Evolutionary conservation across 148 eudicot species (phyloP).

Genomic region (Fagopyrum esculentum): DNA sequence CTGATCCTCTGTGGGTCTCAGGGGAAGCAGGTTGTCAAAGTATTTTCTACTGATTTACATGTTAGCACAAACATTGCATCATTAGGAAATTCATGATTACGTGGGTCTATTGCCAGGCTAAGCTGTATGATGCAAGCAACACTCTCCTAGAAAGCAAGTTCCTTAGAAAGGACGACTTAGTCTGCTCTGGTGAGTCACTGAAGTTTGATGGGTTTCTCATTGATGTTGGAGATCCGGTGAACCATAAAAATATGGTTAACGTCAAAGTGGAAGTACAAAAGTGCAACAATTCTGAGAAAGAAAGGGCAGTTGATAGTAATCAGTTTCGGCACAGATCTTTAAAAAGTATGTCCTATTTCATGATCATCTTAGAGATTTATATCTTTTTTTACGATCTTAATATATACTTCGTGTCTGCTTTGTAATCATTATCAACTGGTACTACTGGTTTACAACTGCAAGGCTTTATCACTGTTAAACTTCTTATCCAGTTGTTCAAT

Average conservation of each 20-base stretch:
- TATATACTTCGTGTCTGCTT: background rate
- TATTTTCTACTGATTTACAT: background rate
- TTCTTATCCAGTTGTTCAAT: background rate
- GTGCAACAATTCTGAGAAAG: conserved; percentile 36
- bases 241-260: conserved; percentile 22
- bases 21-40: conserved; percentile 58
- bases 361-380: background rate
- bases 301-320: background rate
- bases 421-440: background rate
- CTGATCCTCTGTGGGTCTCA: conserved; percentile 51
- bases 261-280: conserved; percentile 23
- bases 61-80: background rate
- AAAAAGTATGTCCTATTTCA: conserved; percentile 11
- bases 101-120: conserved; percentile 35
- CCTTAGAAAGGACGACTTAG: conserved; percentile 56
- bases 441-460: background rate
- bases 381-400: background rate
- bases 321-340: background rate
- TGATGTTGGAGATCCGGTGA: conserved; percentile 62
- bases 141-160: conserved; percentile 59
- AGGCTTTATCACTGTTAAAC: background rate
- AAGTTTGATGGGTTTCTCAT: conserved; percentile 60
- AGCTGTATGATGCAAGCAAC: conserved; percentile 56
- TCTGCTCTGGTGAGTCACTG: conserved; percentile 55
- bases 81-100: background rate